Percentiles rank a stretch among this genome's conserved stretches.
These are phyloP conservation scores for Macrolepiota dolichaula DNA, from an alignment of 768 basidiomycete species.

Conservation along the genomic window DNA sequence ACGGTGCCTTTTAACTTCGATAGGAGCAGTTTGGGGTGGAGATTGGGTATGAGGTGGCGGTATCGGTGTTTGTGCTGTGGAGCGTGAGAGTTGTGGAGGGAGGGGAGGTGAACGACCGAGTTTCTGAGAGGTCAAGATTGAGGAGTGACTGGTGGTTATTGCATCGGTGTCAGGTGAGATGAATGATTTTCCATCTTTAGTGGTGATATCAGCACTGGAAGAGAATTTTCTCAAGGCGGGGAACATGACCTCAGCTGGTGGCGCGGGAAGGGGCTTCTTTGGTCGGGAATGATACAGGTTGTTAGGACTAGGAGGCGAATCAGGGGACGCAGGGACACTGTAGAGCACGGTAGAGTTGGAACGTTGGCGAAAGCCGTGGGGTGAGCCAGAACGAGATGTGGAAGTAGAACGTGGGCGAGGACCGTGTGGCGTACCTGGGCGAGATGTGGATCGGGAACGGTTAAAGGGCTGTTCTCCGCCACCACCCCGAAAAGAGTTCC, in stretches of 20 bases:
- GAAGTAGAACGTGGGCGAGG: slow-evolving; percentile 9
- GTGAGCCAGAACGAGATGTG: not conserved
- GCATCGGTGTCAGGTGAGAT: not conserved
- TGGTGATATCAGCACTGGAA: not conserved
- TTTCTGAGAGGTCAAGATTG: not conserved
- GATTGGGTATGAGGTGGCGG: not conserved
- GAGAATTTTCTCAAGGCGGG: not conserved
- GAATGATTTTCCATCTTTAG: not conserved
- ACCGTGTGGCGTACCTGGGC: slow-evolving; percentile 13
- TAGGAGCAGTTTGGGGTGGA: slow-evolving; percentile 14
- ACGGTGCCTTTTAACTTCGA: slow-evolving; percentile 12
- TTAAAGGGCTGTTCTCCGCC: slow-evolving; percentile 1
- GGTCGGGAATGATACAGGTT: not conserved
- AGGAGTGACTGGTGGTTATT: not conserved
- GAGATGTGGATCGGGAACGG: slow-evolving; percentile 11
- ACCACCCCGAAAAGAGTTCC: slow-evolving; percentile 19
- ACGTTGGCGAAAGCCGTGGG: not conserved
- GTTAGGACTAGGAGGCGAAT: slow-evolving; percentile 2
- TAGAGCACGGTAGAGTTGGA: not conserved
- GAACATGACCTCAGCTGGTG: not conserved
- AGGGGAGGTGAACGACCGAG: not conserved
- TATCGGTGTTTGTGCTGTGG: not conserved
- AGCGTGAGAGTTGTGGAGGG: not conserved
- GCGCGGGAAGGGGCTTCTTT: slow-evolving; percentile 1
- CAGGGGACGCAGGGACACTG: not conserved